These are phyloP conservation scores for Diplotaxis tenuifolia DNA, from an alignment of 345 rosid species.

Conservation along the genomic window DNA sequence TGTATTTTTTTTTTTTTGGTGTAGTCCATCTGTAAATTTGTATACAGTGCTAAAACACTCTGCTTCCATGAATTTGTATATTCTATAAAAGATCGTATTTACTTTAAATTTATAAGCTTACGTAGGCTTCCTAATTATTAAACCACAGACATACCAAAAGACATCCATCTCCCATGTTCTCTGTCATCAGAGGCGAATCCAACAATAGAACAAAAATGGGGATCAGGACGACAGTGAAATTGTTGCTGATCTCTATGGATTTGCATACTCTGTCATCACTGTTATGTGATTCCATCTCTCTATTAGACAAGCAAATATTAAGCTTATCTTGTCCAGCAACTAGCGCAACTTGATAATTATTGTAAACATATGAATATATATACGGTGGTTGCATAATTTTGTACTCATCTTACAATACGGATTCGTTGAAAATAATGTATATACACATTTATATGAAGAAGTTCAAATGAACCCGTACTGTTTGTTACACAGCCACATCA, in stretches of 20 bases:
- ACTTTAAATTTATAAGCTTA: neutral
- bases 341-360: conserved; percentile 18
- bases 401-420: conserved; percentile 5
- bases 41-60: neutral
- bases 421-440: neutral
- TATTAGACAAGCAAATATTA: neutral
- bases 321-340: conserved; percentile 28
- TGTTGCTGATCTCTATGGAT: neutral
- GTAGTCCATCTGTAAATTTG: neutral
- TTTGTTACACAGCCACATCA: neutral
- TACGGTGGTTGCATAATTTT: conserved; percentile 2
- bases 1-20: too few species aligned
- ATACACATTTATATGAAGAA: neutral
- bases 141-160: neutral
- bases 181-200: neutral
- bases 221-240: neutral
- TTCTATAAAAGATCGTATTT: neutral
- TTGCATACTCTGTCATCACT: neutral
- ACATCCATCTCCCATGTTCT: neutral
- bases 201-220: neutral
- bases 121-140: neutral
- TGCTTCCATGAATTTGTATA: neutral
- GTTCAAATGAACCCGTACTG: neutral
- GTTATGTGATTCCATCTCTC: neutral
- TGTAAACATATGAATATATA: neutral